A percentile compares a stretch with the other conserved stretches of the same genome.
phyloP scores from a whole-genome alignment of 129 eudicot genomes.

The Tagetes erecta region DNA sequence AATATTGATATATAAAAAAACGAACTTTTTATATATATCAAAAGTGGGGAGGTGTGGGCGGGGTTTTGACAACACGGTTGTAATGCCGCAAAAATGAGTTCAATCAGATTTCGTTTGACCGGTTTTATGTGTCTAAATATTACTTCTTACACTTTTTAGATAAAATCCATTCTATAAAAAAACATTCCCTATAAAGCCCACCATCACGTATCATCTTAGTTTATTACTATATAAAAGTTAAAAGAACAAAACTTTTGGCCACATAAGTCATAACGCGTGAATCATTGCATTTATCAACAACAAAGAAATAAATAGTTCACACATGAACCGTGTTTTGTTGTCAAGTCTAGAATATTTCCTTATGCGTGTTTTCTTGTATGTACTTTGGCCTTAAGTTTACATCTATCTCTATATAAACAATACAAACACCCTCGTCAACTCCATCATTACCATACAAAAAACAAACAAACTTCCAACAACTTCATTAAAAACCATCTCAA shows the following conservation, averaged over 20 bases:
- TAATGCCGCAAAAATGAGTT: too few relatives aligned
- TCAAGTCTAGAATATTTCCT: constrained; percentile 12
- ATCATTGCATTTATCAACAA: not conserved
- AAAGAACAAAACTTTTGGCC: not conserved
- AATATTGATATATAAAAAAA: too few relatives aligned
- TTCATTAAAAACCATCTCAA: not conserved
- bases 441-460: constrained; percentile 8
- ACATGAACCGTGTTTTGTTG: not conserved
- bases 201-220: too few relatives aligned
- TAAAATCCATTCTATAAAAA: too few relatives aligned
- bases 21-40: too few relatives aligned
- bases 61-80: too few relatives aligned
- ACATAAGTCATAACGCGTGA: constrained; percentile 3
- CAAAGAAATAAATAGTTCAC: too few relatives aligned
- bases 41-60: too few relatives aligned
- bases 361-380: constrained; percentile 26
- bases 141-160: too few relatives aligned
- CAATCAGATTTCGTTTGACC: too few relatives aligned
- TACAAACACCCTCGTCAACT: constrained; percentile 6
- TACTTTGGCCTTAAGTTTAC: constrained; percentile 17
- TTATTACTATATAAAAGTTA: not conserved
- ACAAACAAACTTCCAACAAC: not conserved
- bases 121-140: too few relatives aligned
- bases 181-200: too few relatives aligned
- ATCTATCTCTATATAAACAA: constrained; percentile 21